Evolutionary conservation across 2,329 filamentous ascomycete species (phyloP), one percentile per base, ranked within the genome.

Genomic region (Nemania sp.): DNA sequence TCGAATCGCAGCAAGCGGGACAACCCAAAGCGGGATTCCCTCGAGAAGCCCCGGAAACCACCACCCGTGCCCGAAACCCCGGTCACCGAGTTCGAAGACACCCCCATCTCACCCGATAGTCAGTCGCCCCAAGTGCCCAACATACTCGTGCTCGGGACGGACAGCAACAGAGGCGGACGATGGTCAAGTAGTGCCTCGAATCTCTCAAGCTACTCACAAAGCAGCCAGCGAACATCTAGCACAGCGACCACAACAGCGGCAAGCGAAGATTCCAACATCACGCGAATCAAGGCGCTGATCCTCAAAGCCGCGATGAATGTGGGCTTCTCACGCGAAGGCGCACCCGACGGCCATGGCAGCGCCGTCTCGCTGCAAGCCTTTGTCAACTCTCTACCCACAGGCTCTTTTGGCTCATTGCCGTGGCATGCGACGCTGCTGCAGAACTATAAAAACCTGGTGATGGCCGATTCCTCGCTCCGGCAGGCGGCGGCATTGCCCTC

Each of bases 81-180:
- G 0, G 94, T 94, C 0, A 98, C 93, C 4, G 92, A 97, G 67
- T 97, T 97, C 69, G 94, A 97, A 74, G 93, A 98, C 72, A 92
- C 90, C 0, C 88, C 91, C 3, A 85, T 92, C 45, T 96, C 92
- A 0, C 90, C 90, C 0, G 91, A 94, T 57, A 90, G 90, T 66
- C 86, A 88, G 46, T 89, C 85, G 7, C 85, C 88, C 0, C 88
- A 87, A 40, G 85, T 92, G 56, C 93, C 92, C 5, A 96, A 97
- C 71, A 97, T 97, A 67, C 82, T 97, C 53, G 88, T 97, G 0
- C 83, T 97, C 0, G 92, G 92, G 2, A 90, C 91, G 4, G 83
- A 86, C 21, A 78, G 78, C 39, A 77, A 80, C n/a, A 80, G 82
- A 13, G 87, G 87, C 46, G 86, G 87, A 7, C 83, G 90, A 59